Conservation (phyloP, 805 yeast species). For the Saturnispora bothae region DNA sequence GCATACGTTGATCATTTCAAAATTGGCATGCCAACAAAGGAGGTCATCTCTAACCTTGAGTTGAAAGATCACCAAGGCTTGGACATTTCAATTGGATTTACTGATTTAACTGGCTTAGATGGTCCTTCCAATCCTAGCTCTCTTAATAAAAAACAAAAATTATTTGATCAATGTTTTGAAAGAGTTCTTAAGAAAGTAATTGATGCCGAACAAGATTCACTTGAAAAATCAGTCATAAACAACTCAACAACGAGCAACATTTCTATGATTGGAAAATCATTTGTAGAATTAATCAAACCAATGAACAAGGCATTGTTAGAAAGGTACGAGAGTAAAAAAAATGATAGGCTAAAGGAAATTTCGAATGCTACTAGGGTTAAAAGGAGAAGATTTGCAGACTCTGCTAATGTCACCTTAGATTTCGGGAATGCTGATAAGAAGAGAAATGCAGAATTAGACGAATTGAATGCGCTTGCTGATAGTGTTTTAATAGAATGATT, state of each 20-base stretch:
- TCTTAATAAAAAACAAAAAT: background rate
- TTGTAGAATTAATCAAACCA: conserved; percentile 4
- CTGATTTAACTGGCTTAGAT: conserved; percentile 3
- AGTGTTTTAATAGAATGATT: conserved; percentile 16
- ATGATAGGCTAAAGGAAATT: conserved; percentile 1
- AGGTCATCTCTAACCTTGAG: conserved; percentile 6
- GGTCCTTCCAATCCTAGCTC: background rate
- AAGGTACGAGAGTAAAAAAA: background rate
- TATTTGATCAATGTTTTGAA: conserved; percentile 3
- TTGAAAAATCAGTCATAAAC: background rate
- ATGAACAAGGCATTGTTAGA: conserved; percentile 1
- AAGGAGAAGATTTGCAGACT: background rate
- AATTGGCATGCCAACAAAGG: background rate
- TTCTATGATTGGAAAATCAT: conserved; percentile 3
- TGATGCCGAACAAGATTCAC: background rate
- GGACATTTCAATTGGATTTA: conserved; percentile 8
- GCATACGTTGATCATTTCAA: conserved; percentile 9
- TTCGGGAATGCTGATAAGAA: conserved; percentile 1
- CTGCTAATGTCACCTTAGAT: background rate
- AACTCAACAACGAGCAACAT: background rate
- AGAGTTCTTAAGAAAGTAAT: conserved; percentile 1
- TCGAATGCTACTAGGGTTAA: conserved; percentile 14
- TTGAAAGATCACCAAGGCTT: background rate
- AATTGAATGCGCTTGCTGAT: conserved; percentile 17
- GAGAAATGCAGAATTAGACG: background rate